Evolutionary conservation across 768 basidiomycete genomes (phyloP), one percentile per base, ranked within the genome.

Genomic region (Lactarius sp.): DNA sequence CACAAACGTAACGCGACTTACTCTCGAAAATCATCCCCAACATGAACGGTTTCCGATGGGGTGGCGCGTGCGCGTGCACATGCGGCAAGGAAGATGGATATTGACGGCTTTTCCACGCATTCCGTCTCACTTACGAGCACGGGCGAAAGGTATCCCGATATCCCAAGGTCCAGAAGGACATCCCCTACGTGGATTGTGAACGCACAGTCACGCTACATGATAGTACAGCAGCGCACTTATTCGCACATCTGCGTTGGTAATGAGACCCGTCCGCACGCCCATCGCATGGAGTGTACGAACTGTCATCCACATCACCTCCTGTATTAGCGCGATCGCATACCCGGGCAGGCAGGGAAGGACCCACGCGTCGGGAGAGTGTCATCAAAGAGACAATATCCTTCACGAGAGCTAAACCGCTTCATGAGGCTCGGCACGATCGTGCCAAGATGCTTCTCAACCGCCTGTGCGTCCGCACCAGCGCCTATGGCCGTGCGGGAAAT

Each of bases 11-110:
- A 53, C 16, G 39, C 22, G n/a, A 37, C 52, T 46, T 51, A 90
- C 90, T 81, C 80, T 54, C 78, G 71, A 36, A 90, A 71, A 66
- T 92, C 89, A 70, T 93, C 90, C 0, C 91, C 91, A 46, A 92
- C 80, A 66, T 93, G 90, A 20, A 92, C 69, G 41, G 80, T 81
- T 68, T 87, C 68, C 1, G 76, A 69, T 1, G 8, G 62, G 9
- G 61, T 59, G 27, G 84, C 76, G 1, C 71, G 67, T 14, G 70
- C 74, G 0, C 74, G 69, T 12, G 73, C 67, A 52, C 71, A 82
- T 5, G 80, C 78, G 4, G 78, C 77, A 41, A 70, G 64, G 72
- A 88, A 93, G 50, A 92, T 84, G 55, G 81, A 76, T 16, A 69
- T 67, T 1, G 80, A 74, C 0, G 90, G 90, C 72, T 92, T 93